phyloP scores from a whole-genome alignment of 768 basidiomycete genomes.

The Naematelia aurantialba region DNA sequence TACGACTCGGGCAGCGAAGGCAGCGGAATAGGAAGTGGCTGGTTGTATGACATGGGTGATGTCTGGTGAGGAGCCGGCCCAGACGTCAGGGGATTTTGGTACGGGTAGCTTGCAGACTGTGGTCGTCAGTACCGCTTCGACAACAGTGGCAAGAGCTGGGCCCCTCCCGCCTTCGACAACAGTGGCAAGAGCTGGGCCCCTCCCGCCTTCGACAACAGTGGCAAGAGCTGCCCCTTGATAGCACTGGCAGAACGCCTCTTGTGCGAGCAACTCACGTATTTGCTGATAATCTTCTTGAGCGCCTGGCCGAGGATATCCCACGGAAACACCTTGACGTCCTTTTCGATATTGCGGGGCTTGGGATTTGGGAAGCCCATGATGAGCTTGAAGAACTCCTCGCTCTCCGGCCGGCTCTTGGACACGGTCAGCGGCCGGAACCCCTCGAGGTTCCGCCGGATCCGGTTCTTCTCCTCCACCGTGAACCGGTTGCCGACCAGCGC shows the following conservation, averaged over 20 bases:
- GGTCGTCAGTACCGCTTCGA: not conserved
- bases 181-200: too few species aligned
- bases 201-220: too few species aligned
- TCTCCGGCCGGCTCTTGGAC: constrained; percentile 74
- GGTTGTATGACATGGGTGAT: constrained; percentile 5
- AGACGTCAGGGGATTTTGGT: constrained; percentile 18
- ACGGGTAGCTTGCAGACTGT: constrained; percentile 11
- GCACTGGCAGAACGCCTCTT: too few species aligned
- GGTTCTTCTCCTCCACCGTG: constrained; percentile 92
- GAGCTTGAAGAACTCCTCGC: constrained; percentile 82
- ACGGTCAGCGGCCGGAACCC: constrained; percentile 86
- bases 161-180: too few species aligned
- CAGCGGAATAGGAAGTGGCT: not conserved
- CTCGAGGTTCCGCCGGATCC: constrained; percentile 90
- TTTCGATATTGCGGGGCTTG: constrained; percentile 93
- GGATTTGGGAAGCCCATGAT: constrained; percentile 96
- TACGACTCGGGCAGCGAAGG: constrained; percentile 10
- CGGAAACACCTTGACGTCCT: constrained; percentile 68
- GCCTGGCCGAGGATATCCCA: constrained; percentile 53
- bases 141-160: too few species aligned
- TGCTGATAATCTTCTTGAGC: constrained; percentile 54
- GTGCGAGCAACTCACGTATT: constrained; percentile 52
- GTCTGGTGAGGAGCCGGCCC: constrained; percentile 2
- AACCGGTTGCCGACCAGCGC: constrained; percentile 70
- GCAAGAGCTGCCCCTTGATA: too few species aligned